A percentile compares a stretch with the other conserved stretches of the same genome.
phyloP scores from a whole-genome alignment of 108 stramenopile species.

The Aureococcus anophagefferens region DNA sequence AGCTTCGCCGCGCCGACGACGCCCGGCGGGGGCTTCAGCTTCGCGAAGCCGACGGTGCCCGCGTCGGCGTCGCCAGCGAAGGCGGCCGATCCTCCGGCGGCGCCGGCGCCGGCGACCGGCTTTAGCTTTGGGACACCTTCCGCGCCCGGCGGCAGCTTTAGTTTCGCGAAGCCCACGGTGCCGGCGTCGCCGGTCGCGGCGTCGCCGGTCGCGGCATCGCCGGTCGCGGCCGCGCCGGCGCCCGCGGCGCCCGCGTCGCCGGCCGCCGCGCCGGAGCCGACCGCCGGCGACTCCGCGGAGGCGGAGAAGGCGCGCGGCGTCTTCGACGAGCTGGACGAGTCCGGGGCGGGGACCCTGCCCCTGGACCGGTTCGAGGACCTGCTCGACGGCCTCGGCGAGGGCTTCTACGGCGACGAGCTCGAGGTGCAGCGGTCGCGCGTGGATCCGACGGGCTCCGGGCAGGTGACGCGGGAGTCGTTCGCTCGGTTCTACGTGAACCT shows the following conservation, averaged over 20 bases:
- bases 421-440: conserved; percentile 51
- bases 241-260: neutral
- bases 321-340: conserved; percentile 47
- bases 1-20: neutral
- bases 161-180: no score
- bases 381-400: conserved; percentile 47
- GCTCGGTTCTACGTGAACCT: conserved; percentile 58
- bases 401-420: conserved; percentile 68
- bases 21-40: neutral
- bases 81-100: no score
- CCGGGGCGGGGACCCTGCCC: conserved; percentile 38
- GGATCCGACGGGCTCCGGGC: conserved; percentile 41
- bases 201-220: no score
- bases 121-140: no score
- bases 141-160: no score
- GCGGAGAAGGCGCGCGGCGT: conserved; percentile 20
- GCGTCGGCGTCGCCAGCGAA: no score
- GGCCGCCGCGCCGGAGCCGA: neutral
- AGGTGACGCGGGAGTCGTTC: conserved; percentile 41
- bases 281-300: neutral
- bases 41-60: no score
- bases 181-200: no score
- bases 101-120: no score
- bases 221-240: neutral
- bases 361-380: conserved; percentile 45